These are phyloP conservation scores for Botrytis tulipae DNA, from an alignment of 2,329 filamentous ascomycete genomes.

Conservation along the genomic window DNA sequence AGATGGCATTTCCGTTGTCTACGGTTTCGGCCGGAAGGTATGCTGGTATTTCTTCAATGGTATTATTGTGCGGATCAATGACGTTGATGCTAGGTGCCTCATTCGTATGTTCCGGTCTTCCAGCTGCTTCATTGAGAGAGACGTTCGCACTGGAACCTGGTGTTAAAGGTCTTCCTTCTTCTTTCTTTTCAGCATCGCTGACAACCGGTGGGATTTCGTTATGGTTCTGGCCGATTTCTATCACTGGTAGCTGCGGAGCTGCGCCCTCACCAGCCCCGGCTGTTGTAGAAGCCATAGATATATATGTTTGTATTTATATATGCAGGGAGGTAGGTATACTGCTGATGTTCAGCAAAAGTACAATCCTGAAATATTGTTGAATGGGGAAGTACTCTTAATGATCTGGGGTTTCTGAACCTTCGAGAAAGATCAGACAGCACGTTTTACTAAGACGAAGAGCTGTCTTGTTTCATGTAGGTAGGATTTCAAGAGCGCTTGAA, in stretches of 20 bases:
- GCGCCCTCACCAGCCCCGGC: background rate
- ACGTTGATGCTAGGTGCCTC: background rate
- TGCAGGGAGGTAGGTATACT: background rate
- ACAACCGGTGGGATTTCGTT: background rate
- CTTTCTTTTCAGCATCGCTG: constrained; percentile 4
- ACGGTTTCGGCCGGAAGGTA: background rate
- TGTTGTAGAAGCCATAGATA: constrained; percentile 11
- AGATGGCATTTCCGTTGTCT: constrained; percentile 11
- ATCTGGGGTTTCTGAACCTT: constrained; percentile 1
- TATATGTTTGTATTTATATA: background rate
- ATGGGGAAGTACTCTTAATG: constrained; percentile 20
- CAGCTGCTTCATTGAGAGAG: background rate
- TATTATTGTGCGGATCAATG: background rate
- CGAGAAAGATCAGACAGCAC: constrained; percentile 6
- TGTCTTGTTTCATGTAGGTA: constrained; percentile 14
- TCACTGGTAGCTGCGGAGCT: background rate
- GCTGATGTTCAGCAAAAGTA: constrained; percentile 8
- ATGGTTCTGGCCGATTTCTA: background rate
- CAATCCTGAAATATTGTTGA: constrained; percentile 6
- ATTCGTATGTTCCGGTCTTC: background rate
- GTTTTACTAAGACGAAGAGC: background rate
- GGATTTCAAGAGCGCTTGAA: constrained; percentile 3
- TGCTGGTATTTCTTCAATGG: background rate
- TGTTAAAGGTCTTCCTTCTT: constrained; percentile 4
- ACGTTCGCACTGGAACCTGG: background rate